Evolutionary conservation across 2,329 filamentous ascomycete species (phyloP), one percentile per base, ranked within the genome.

Genomic region (Paraphoma sp.): DNA sequence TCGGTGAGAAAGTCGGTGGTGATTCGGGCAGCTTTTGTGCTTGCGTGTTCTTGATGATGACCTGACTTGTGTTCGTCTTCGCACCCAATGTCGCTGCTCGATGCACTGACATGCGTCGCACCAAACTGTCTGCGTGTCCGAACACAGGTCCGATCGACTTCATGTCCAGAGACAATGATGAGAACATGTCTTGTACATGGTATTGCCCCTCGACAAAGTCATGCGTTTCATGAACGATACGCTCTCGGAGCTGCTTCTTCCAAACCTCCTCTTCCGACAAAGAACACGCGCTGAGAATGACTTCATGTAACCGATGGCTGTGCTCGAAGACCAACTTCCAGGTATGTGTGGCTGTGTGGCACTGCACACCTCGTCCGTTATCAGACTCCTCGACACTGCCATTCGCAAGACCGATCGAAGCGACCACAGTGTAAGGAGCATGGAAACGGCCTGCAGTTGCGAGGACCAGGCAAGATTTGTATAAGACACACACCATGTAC

Each of bases 271-370:
- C 92, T 73, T 99, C 94, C 41, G 84, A 86, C 0, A 87, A 82
- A 1, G 90, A 94, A 67, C 93, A 97, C 36, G 93, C 94, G 63
- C 90, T 96, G 78, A 97, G 83, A 41, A 97, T 87, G 14, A 97
- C 78, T 76, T 98, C 94, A 72, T 91, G 94, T 51, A 94, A 81
- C 57, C 90, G 87, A 63, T 90, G 86, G 54, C 89, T 84, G 62
- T 86, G 86, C 72, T 95, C 89, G 69, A 98, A 97, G 2, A 92
- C 83, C 10, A 97, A 70, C 73, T 98, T 99, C 94, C 93, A 98
- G 1, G 93, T 95, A 74, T 91, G 91, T 0, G 91, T 88, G 0
- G 91, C 91, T 3, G 90, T 91, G 61, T 95, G 89, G 69, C 93
- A 97, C 81, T 94, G 92, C 7, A 98, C 74, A 0, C 92, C 93